A percentile compares a stretch with the other conserved stretches of the same genome.
phyloP scores from a whole-genome alignment of 768 basidiomycete genomes.

The Podaxis sp. region DNA sequence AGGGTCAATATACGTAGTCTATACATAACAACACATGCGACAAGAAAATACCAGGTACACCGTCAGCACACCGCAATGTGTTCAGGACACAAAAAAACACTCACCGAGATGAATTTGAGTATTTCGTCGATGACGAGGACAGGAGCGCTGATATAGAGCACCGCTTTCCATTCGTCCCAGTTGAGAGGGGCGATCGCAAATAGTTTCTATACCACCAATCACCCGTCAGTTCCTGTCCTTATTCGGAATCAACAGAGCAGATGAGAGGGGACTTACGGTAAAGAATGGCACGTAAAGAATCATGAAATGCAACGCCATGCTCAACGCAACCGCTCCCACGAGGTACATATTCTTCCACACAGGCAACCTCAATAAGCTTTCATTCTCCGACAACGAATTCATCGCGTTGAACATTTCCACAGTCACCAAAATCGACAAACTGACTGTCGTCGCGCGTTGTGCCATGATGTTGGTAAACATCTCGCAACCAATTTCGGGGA shows the following conservation, averaged over 20 bases:
- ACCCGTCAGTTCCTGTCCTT: neutral
- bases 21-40: neutral
- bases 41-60: neutral
- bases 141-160: conserved; percentile 83
- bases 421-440: conserved; percentile 92
- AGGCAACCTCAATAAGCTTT: conserved; percentile 84
- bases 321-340: conserved; percentile 83
- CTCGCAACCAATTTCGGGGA: conserved; percentile 90
- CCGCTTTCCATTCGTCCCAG: conserved; percentile 94
- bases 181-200: conserved; percentile 95
- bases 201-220: conserved; percentile 50
- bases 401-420: conserved; percentile 98
- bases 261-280: conserved; percentile 56
- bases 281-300: conserved; percentile 98
- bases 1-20: conserved; percentile 61
- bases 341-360: conserved; percentile 96
- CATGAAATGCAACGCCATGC: conserved; percentile 91
- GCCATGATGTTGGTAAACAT: conserved; percentile 94
- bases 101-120: conserved; percentile 80
- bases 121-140: conserved; percentile 89
- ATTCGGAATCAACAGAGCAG: conserved; percentile 1
- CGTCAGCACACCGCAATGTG: neutral
- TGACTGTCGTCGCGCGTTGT: conserved; percentile 91
- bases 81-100: conserved; percentile 23
- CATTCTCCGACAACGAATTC: conserved; percentile 98